Evolutionary conservation across 1,284 basidiomycete species (phyloP).

Genomic region (Exobasidium cylindrosporum): DNA sequence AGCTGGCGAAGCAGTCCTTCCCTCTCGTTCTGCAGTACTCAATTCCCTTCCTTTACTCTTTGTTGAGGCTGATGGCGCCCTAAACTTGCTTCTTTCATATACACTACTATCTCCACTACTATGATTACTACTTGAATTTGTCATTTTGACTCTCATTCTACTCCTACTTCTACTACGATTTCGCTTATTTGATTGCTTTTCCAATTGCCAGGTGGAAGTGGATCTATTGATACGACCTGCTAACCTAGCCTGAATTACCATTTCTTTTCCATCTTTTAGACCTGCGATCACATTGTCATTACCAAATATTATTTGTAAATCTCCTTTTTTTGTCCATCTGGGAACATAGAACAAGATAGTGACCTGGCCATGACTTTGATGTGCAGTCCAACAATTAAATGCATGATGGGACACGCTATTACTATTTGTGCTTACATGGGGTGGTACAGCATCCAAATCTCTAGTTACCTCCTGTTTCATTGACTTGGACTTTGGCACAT

Average conservation of each 20-base stretch:
- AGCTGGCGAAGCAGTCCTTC: background rate
- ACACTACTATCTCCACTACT: background rate
- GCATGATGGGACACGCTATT: background rate
- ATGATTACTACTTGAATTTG: slow-evolving; percentile 5
- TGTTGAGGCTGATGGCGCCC: background rate
- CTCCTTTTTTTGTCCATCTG: slow-evolving; percentile 20
- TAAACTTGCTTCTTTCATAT: background rate
- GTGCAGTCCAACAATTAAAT: slow-evolving; percentile 38
- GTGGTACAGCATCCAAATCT: background rate
- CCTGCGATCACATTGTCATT: slow-evolving; percentile 30
- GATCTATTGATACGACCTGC: slow-evolving; percentile 35
- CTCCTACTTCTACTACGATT: slow-evolving; percentile 11
- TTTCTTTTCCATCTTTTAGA: slow-evolving; percentile 22
- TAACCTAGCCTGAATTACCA: slow-evolving; percentile 38
- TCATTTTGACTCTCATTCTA: background rate
- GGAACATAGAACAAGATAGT: slow-evolving; percentile 44
- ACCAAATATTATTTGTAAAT: slow-evolving; percentile 34
- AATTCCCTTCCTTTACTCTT: background rate
- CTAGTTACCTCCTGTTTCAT: background rate
- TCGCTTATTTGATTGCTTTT: slow-evolving; percentile 13
- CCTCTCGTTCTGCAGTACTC: background rate
- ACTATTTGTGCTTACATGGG: background rate
- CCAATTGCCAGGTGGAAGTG: slow-evolving; percentile 41
- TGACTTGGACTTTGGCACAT: background rate
- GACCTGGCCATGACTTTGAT: slow-evolving; percentile 44